phyloP scores from a whole-genome alignment of 495 filamentous ascomycete species.

The Hypoxylon crocopeplum region DNA sequence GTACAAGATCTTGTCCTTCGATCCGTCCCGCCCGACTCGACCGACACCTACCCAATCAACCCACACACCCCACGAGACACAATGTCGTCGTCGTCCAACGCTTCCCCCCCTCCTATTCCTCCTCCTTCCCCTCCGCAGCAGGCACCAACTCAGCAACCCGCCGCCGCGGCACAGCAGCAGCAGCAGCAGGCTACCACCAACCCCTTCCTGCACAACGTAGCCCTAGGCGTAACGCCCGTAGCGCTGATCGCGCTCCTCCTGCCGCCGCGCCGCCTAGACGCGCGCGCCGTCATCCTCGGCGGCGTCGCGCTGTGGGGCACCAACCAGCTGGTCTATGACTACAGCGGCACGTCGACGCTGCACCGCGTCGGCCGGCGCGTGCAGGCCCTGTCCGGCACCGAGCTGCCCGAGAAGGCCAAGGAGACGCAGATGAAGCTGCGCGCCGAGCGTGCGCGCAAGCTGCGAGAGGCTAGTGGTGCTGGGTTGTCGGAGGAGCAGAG shows the following conservation, averaged over 20 bases:
- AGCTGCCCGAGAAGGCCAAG: slow-evolving; percentile 63
- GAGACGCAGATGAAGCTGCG: slow-evolving; percentile 57
- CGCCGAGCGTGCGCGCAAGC: slow-evolving; percentile 51
- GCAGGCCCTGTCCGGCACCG: slow-evolving; percentile 27
- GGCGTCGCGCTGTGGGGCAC: slow-evolving; percentile 66
- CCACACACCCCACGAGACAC: background rate
- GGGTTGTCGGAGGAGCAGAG: slow-evolving; percentile 34
- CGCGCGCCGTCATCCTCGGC: slow-evolving; percentile 68
- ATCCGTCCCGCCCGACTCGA: background rate
- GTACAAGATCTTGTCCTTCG: background rate
- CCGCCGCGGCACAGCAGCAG: slow-evolving; percentile 3
- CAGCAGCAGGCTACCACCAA: slow-evolving; percentile 49
- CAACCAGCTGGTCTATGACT: slow-evolving; percentile 67
- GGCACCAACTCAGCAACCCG: background rate
- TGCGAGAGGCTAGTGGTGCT: slow-evolving; percentile 44
- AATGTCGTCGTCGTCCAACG: slow-evolving; percentile 4
- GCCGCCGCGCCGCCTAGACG: slow-evolving; percentile 80
- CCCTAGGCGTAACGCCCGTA: slow-evolving; percentile 68
- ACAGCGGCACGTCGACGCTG: slow-evolving; percentile 63
- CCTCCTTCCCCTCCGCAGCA: slow-evolving; percentile 1
- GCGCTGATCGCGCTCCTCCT: slow-evolving; percentile 74
- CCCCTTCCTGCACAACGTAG: slow-evolving; percentile 64
- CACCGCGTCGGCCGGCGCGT: slow-evolving; percentile 50
- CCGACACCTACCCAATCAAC: background rate
- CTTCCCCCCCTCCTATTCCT: background rate